Evolutionary conservation across 345 rosid species (phyloP), one percentile per base, ranked within the genome.

Genomic region (Linum tenue): DNA sequence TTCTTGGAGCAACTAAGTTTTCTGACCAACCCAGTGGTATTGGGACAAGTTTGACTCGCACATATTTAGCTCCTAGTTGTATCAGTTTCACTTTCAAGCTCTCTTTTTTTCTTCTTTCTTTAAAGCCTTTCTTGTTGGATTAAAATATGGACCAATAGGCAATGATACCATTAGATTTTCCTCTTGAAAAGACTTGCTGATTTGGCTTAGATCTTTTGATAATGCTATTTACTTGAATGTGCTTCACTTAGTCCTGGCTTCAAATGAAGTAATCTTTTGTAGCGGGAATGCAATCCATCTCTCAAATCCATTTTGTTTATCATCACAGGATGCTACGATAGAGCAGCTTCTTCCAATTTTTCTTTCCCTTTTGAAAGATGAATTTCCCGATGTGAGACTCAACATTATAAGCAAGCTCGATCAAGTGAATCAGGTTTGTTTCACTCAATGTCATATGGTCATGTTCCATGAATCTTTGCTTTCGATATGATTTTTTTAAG

Each of bases 391-490:
- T 73, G 98, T 92, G 71, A 90, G 98, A 37, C 85, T 92, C 63
- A 92, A 90, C 74, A 90, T 92, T 38, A 92, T 92, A 69, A 87
- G 98, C 94, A 92, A 92, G 85, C 97, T 87, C 53, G 98, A 92
- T 79, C 90, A 92, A 87, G 98, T 92, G 70, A 90, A 92, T 64
- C 97, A 90, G 98, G 98, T 92, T 70, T 66, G 85, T 64, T 31
- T 7, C 39, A 64, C 37, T 55, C 55, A 11, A 17, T 7, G 15
- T 43, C 40, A 14, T 60, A 3, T 38, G 51, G 8, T 57, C 5
- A 4, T 16, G 37, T 9, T 56, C 10, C 11, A 3, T 16, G 6
- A 16, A 16, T 57, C 16, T 2, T 5, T 37, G 8, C 16, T 2
- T 35, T 57, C 14, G 9, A 10, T 48, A 15, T 48, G 3, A 22